Evolutionary conservation across 2,329 filamentous ascomycete species (phyloP).

Genomic region (Incumbomyces delicatus): DNA sequence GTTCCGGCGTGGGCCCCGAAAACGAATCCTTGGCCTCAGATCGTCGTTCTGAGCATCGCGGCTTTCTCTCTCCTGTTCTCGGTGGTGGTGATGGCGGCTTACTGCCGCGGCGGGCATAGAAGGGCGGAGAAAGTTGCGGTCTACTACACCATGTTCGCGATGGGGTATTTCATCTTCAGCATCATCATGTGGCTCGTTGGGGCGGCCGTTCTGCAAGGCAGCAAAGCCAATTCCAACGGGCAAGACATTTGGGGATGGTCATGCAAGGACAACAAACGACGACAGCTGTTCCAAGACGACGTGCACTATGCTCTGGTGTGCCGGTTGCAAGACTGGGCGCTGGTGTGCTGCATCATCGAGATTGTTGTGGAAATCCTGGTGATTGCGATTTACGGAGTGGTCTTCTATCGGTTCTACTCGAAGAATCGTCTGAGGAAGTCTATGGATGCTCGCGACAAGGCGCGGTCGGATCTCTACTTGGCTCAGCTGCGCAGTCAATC

Average conservation of each 20-base stretch:
- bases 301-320: constrained; percentile 86
- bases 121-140: constrained; percentile 86
- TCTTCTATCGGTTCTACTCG: constrained; percentile 96
- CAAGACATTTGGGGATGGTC: constrained; percentile 98
- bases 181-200: constrained; percentile 87
- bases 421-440: constrained; percentile 93
- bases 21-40: constrained; percentile 83
- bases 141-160: constrained; percentile 91
- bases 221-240: constrained; percentile 60
- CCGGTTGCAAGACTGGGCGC: constrained; percentile 85
- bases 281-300: constrained; percentile 65
- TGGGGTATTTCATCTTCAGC: constrained; percentile 87
- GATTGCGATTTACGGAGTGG: constrained; percentile 82
- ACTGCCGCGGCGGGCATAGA: constrained; percentile 78
- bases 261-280: constrained; percentile 79
- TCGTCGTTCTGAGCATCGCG: constrained; percentile 67
- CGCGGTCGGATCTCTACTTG: constrained; percentile 89
- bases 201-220: constrained; percentile 72
- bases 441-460: constrained; percentile 91
- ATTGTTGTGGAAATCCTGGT: constrained; percentile 84
- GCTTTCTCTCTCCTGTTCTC: constrained; percentile 73
- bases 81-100: constrained; percentile 69
- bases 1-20: constrained; percentile 74
- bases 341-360: constrained; percentile 96
- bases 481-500: constrained; percentile 73